Base-by-base conservation (phyloP, 345 rosid genomes). In the Eucalyptus polybractea region DNA sequence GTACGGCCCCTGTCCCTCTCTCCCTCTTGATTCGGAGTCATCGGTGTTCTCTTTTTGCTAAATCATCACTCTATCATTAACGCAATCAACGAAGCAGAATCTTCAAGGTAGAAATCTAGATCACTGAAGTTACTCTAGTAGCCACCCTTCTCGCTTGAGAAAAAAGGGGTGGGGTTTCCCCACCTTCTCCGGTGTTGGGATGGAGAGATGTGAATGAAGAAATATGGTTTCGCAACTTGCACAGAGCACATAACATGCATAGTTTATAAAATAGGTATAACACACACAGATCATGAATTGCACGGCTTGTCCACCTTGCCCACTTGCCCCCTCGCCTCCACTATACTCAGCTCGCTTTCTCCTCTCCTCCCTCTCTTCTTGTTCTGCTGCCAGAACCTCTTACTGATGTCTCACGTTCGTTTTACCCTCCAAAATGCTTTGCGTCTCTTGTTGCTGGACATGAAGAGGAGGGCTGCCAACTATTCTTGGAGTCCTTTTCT, bases 121-220 rank as follows among this genome's bases (percentile, higher is more conserved):
- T 56, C 29, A 24, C 13, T 24, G 13, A 24, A 0, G 13, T 24
- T 10, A 5, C 62, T 56, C 12, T 24, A 22, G 3, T 24, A 2
- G 29, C 13, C 29, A 24, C 13, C 29, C 29, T 56, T 56, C 62
- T 24, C 62, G 10, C 62, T 9, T 56, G 29, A 56, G 1, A 56
- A 56, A 1, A 56, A 1, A 5, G 13, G 12, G 62, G 29, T 24
- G 62, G 60, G 62, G 27, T 9, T 24, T 56, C 13, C 6, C 62
- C 6, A 5, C 13, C 62, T 56, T 56, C 13, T 56, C 6, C 0
- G 0, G 1, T 9, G 0, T 22, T 56, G 13, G 29, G 3, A 9
- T 56, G 0, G 12, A 0, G 6, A 56, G 0, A 40, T 40, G 40
- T 40, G 40, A 40, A 40, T 40, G 40, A 40, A 4, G 40, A 40